Base-by-base conservation (phyloP, 2,329 filamentous ascomycete species). In the Fusarium keratoplasticum region DNA sequence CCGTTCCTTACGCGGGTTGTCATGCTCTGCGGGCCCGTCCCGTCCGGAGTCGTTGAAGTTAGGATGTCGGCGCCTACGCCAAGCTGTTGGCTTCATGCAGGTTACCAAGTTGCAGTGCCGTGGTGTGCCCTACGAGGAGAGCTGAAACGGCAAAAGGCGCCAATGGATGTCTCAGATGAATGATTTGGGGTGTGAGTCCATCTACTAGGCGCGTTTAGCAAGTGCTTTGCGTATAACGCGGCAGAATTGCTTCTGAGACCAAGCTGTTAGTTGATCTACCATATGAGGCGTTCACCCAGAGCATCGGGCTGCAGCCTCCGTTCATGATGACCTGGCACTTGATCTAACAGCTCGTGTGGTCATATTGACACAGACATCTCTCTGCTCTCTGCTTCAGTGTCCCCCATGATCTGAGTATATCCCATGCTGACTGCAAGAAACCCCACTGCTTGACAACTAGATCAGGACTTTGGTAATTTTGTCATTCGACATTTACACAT, bases 401-500 rank as follows among this genome's bases (percentile, higher is more conserved):
- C 47, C 47, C 27, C 47, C 47, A 54, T 54, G 47, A 31, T 54
- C 47, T 31, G 47, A 54, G 47, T 54, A 31, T n/a, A 54, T 54
- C 27, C 47, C 47, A 20, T 54, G 47, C 47, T 54, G 11, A 31
- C 25, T 52, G 18, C 18, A 54, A 58, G 54, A 36, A 18, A 25
- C 31, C 38, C 54, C 42, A 35, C 62, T 65, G 31, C 38, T 33
- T 60, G 29, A 54, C 18, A 52, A 7, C 36, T 42, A 14, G 27
- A 65, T 18, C 16, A 50, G 55, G 35, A 47, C 20, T 27, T 38
- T 38, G 22, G 31, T 27, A 54, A 69, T 54, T 63, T 42, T 54
- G 52, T 72, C 50, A n/a, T 74, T 64, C 64, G 64, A 7, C 68
- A 66, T 73, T 70, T 47, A 73, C 61, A 75, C 69, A 64, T 73